Conservation (phyloP, 805 yeast species). For the Saccharomycopsis fibuligera region DNA sequence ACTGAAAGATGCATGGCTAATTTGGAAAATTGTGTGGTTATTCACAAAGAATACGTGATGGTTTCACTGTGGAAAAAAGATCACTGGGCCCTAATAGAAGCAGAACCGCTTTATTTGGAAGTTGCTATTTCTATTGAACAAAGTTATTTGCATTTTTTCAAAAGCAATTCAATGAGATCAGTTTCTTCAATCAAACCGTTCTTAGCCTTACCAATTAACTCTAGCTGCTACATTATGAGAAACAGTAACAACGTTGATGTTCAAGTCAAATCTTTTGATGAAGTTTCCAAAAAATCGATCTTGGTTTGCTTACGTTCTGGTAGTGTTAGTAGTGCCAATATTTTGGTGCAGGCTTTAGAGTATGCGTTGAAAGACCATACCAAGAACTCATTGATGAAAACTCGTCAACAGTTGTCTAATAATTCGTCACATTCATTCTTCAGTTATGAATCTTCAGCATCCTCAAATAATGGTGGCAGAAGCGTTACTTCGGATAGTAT, state of each 20-base stretch:
- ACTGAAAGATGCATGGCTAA: slow-evolving; percentile 12
- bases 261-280: slow-evolving; percentile 17
- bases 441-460: background rate
- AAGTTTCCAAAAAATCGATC: slow-evolving; percentile 3
- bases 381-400: slow-evolving; percentile 15
- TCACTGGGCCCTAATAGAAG: slow-evolving; percentile 10
- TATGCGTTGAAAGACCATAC: slow-evolving; percentile 10
- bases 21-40: slow-evolving; percentile 7
- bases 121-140: slow-evolving; percentile 7
- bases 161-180: slow-evolving; percentile 6
- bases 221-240: slow-evolving; percentile 3
- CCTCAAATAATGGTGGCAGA: background rate
- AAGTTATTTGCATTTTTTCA: slow-evolving; percentile 11
- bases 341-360: slow-evolving; percentile 8
- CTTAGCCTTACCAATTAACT: slow-evolving; percentile 15
- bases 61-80: slow-evolving; percentile 17
- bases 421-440: slow-evolving; percentile 4
- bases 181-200: slow-evolving; percentile 9
- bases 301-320: slow-evolving; percentile 12
- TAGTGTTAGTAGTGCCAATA: background rate
- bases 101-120: slow-evolving; percentile 9
- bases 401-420: slow-evolving; percentile 11
- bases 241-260: slow-evolving; percentile 9
- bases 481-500: background rate
- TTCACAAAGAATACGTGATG: slow-evolving; percentile 7